These are phyloP conservation scores for Botryotinia globosa DNA, from an alignment of 2,329 filamentous ascomycete species.

Conservation along the genomic window DNA sequence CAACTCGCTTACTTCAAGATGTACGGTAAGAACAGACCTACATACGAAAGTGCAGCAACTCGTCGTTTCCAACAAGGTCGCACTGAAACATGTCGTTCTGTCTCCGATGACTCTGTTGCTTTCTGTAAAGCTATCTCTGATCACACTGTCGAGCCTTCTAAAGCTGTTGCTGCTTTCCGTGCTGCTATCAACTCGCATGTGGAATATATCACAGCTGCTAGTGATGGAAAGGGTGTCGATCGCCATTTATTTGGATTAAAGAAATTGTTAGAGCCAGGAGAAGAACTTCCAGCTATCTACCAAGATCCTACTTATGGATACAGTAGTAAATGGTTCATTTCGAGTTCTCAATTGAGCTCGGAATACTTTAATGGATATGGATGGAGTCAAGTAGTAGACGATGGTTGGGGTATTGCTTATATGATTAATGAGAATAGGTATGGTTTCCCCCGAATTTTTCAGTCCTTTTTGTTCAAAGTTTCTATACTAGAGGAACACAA, in stretches of 20 bases:
- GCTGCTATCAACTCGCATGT: constrained; percentile 78
- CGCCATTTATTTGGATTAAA: constrained; percentile 96
- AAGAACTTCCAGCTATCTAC: constrained; percentile 80
- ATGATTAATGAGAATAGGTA: constrained; percentile 99
- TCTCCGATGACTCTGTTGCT: constrained; percentile 85
- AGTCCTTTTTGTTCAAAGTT: background rate
- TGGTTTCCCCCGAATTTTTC: constrained; percentile 31
- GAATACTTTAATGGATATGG: constrained; percentile 99
- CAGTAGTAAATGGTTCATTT: constrained; percentile 85
- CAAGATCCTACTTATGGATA: constrained; percentile 83
- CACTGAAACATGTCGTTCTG: constrained; percentile 90
- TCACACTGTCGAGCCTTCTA: constrained; percentile 57
- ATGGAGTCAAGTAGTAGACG: constrained; percentile 96
- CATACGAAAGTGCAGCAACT: constrained; percentile 94
- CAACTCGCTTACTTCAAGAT: constrained; percentile 98
- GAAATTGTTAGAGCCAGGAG: constrained; percentile 76
- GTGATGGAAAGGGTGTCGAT: constrained; percentile 91
- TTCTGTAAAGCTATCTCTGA: constrained; percentile 89
- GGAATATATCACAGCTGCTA: constrained; percentile 86
- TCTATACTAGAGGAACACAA: background rate
- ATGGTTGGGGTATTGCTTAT: constrained; percentile 95
- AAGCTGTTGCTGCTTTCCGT: constrained; percentile 73
- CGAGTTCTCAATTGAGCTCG: constrained; percentile 82
- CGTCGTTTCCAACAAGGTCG: constrained; percentile 94
- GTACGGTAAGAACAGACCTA: constrained; percentile 96